Evolutionary conservation across 2,329 filamentous ascomycete species (phyloP).

Genomic region (Calonectria henricotiae): DNA sequence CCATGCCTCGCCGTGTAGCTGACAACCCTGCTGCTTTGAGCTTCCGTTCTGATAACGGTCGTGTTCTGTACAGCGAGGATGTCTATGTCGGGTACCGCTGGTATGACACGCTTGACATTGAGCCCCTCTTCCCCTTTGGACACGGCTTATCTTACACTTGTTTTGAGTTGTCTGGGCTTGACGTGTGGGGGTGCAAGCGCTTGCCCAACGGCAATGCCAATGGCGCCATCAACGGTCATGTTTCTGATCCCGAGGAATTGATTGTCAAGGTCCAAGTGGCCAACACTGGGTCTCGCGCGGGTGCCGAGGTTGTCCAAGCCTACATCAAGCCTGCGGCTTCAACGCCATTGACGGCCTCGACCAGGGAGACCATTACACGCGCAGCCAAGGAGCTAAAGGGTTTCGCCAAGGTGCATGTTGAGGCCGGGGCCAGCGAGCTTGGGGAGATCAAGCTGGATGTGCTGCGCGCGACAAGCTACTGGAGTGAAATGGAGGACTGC

Average conservation of each 20-base stretch:
- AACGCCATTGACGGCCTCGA: slow-evolving; percentile 40
- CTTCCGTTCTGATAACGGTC: slow-evolving; percentile 43
- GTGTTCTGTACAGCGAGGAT: slow-evolving; percentile 42
- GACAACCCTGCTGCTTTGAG: slow-evolving; percentile 41
- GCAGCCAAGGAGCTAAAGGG: slow-evolving; percentile 63
- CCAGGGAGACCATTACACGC: slow-evolving; percentile 52
- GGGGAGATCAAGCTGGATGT: slow-evolving; percentile 55
- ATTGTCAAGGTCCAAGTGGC: slow-evolving; percentile 64
- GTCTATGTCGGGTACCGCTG: slow-evolving; percentile 45
- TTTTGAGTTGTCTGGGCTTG: slow-evolving; percentile 37
- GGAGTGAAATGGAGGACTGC: slow-evolving; percentile 59
- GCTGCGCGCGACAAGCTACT: slow-evolving; percentile 51
- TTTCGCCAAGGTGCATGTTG: slow-evolving; percentile 62
- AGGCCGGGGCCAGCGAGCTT: slow-evolving; percentile 55
- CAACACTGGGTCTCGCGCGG: slow-evolving; percentile 50
- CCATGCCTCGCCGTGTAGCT: slow-evolving; percentile 38
- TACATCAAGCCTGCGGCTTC: slow-evolving; percentile 49
- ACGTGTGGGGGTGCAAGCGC: slow-evolving; percentile 27
- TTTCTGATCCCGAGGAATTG: slow-evolving; percentile 26
- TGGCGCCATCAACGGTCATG: background rate
- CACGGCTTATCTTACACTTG: slow-evolving; percentile 42
- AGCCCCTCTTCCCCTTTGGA: slow-evolving; percentile 42
- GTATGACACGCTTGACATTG: slow-evolving; percentile 40
- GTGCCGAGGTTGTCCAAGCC: slow-evolving; percentile 54
- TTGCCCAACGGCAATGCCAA: slow-evolving; percentile 26